Base-by-base conservation (phyloP, 2,329 filamentous ascomycete species). In the Ophiostoma perfectum region DNA sequence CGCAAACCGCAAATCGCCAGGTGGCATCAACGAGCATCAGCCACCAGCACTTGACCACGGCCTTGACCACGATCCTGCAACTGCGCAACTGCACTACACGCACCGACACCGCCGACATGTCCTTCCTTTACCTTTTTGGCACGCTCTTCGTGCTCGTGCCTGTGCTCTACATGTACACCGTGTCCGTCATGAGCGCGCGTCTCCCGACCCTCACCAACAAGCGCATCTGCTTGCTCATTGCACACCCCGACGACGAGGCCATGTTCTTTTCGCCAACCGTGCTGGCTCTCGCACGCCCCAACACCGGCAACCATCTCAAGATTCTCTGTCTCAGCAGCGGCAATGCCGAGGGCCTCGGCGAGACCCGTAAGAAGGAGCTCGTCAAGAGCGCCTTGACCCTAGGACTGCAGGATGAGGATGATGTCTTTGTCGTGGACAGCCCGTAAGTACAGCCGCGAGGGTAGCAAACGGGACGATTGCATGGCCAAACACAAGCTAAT, bases 261-360 rank as follows among this genome's bases (percentile, higher is more conserved):
- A 99, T 99, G 95, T 99, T 99, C 83, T 99, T 99, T 80, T 88
- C 93, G 71, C 95, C 95, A 0, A 91, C 92, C 0, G 83, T 98
- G 14, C 84, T 96, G 74, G 88, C 91, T n/a, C 85, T 99, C 69
- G 94, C 93, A 18, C 83, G 86, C 14, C 92, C 92, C 4, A 86
- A 88, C 70, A 83, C 90, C 27, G 90, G 91, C 4, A 98, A 99
- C 79, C 92, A 96, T 76, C 85, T 99, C 75, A 95, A 96, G 80
- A 96, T 99, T 71, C 80, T 98, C 68, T 99, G 95, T 80, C 81
- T 99, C 72, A 96, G 91, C 79, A 94, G 88, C 72, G 93, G 91
- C 89, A 77, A 98, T 77, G 93, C 93, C 65, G 93, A 93, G 73
- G 93, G 93, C 0, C 83, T 98, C 44, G 95, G 95, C 69, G 86